phyloP scores from a whole-genome alignment of 2,329 filamentous ascomycete genomes.

The Curvularia hawaiiensis region DNA sequence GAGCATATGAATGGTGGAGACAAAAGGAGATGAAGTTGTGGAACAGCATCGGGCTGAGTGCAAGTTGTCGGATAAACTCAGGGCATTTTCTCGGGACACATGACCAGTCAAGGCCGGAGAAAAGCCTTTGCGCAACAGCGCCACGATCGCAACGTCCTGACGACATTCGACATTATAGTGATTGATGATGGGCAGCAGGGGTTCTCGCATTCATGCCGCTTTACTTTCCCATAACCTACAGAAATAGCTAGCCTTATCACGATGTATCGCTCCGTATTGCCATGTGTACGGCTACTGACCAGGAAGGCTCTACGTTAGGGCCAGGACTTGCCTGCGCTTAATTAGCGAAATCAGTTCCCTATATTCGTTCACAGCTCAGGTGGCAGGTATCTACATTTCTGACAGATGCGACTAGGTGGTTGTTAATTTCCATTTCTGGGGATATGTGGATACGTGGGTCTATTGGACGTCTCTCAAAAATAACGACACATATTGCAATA shows the following conservation, averaged over 20 bases:
- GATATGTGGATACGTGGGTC: constrained; percentile 1
- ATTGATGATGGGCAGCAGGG: background rate
- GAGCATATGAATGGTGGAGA: background rate
- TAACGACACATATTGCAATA: background rate
- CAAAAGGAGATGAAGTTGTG: background rate
- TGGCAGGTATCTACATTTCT: background rate
- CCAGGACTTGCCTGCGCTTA: background rate
- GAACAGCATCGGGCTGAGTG: background rate
- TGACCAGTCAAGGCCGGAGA: background rate
- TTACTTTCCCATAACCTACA: background rate
- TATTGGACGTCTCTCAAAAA: background rate
- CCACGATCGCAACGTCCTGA: no score
- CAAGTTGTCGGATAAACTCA: background rate
- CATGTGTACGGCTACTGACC: background rate
- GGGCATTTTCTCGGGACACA: background rate
- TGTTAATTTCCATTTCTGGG: background rate
- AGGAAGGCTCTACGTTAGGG: background rate
- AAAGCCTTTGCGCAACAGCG: background rate
- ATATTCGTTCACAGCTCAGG: no score
- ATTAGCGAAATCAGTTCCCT: background rate
- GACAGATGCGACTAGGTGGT: background rate
- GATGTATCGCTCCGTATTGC: background rate
- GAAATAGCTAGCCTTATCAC: background rate
- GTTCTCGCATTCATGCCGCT: background rate
- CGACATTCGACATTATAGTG: no score